Base-by-base conservation (phyloP, 805 yeast species). In the Teunomyces funiuensis region DNA sequence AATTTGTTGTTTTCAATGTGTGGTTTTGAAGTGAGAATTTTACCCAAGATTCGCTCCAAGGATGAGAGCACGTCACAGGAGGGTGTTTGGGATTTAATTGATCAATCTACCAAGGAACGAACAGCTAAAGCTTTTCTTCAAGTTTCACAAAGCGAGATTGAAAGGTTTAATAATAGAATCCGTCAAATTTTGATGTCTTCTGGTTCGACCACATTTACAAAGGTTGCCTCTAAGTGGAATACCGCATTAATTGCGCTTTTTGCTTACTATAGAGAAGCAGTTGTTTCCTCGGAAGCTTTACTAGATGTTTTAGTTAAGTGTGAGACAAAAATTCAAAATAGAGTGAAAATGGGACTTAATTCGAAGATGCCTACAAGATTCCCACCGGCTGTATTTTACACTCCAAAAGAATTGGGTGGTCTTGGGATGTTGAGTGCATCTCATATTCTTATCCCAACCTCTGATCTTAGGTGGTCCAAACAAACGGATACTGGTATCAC, bases 311-410 rank as follows among this genome's bases (percentile, higher is more conserved):
- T 93, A 36, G 99, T 93, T 8, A 88, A 85, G 55, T 80, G 95
- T 50, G 99, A 93, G 56, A 90, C 97, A 0, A 83, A 86, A 55
- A 84, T 93, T 33, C 99, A 93, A 64, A 93, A 90, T 41, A 75
- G 96, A 50, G 96, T 93, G 14, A 93, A 93, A 58, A 77, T 91
- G 68, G 99, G 99, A 0, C 73, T 93, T 46, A 93, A 93, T 55
- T 91, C 98, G 10, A 93, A 93, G 63, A 93, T 93, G 99, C 99
- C 99, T 0, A 83, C 97, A 0, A 74, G 99, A 42, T 93, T 93
- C 66, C 99, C 99, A 3, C 99, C 99, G 0, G 97, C 97, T 3
- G 99, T 93, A 0, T 93, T 93, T 55, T 93, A 93, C 59, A 89
- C 99, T 0, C 99, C 99, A 0, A 91, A 90, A 52, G 99, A 93